phyloP scores from a whole-genome alignment of 2,329 filamentous ascomycete genomes.

The Hirsutella minnesotensis region DNA sequence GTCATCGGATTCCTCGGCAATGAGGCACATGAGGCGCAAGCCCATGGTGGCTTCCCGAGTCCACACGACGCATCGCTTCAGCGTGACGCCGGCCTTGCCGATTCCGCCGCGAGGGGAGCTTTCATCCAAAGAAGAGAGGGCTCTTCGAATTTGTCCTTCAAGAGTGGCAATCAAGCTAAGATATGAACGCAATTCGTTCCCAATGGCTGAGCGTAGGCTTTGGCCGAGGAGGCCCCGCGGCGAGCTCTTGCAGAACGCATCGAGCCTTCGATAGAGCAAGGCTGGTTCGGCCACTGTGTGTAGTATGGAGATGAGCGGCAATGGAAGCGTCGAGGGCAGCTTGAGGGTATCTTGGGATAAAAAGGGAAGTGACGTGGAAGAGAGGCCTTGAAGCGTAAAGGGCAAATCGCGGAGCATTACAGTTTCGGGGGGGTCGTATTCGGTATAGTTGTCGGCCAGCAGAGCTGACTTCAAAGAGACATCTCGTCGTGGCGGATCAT shows the following conservation, averaged over 20 bases:
- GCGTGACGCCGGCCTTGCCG: constrained; percentile 78
- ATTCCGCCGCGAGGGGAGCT: constrained; percentile 56
- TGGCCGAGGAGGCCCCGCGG: constrained; percentile 82
- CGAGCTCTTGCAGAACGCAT: constrained; percentile 69
- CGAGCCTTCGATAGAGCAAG: constrained; percentile 73
- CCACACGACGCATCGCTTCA: constrained; percentile 95
- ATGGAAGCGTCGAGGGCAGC: constrained; percentile 66
- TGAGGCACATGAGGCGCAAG: constrained; percentile 80
- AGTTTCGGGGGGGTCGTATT: constrained; percentile 51
- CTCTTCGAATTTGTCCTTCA: constrained; percentile 81
- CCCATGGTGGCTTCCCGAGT: constrained; percentile 95
- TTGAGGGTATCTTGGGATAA: constrained; percentile 55
- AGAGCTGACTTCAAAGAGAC: constrained; percentile 46
- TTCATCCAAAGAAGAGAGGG: constrained; percentile 63
- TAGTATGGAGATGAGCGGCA: constrained; percentile 75
- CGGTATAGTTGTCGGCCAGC: constrained; percentile 42
- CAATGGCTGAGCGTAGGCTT: constrained; percentile 79
- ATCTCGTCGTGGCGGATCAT: constrained; percentile 28
- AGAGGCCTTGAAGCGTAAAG: constrained; percentile 85
- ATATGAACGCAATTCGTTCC: constrained; percentile 77
- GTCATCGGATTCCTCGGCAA: constrained; percentile 80
- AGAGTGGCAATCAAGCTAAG: constrained; percentile 82
- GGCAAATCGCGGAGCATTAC: constrained; percentile 69
- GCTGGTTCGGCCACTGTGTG: constrained; percentile 89
- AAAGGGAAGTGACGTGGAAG: constrained; percentile 75